phyloP scores from a whole-genome alignment of 2,329 filamentous ascomycete genomes.

The Graphilbum sp. region DNA sequence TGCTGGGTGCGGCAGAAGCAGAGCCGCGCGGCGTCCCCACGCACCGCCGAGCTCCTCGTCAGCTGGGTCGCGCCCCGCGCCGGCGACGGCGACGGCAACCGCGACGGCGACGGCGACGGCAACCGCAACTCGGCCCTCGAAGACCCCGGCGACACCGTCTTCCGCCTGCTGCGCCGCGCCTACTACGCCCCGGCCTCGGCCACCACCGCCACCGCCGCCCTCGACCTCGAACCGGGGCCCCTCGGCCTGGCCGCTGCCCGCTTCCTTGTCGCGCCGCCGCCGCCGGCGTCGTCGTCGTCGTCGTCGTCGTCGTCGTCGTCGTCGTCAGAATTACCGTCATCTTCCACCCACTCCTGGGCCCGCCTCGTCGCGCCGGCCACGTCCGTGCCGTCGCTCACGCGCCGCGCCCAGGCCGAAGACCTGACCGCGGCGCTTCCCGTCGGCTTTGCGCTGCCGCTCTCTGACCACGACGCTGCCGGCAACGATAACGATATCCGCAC shows the following conservation, averaged over 20 bases:
- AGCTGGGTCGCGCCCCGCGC: constrained; percentile 5
- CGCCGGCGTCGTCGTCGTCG: no score
- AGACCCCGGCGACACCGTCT: constrained; percentile 25
- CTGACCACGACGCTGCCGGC: not conserved
- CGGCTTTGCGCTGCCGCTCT: not conserved
- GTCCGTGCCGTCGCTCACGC: constrained; percentile 8
- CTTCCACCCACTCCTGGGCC: constrained; percentile 9
- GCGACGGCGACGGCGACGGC: constrained; percentile 3
- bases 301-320: no score
- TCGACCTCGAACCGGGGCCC: not conserved
- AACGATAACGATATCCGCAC: not conserved
- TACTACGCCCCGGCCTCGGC: not conserved
- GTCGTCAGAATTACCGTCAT: no score
- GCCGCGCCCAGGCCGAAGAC: not conserved
- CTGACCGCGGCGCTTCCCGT: not conserved
- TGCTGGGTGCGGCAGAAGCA: constrained; percentile 19
- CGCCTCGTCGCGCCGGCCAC: not conserved
- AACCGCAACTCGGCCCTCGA: constrained; percentile 12
- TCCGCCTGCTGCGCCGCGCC: constrained; percentile 26
- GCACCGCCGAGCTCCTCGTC: constrained; percentile 1
- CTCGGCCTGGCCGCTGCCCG: constrained; percentile 10
- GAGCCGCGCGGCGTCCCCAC: constrained; percentile 7
- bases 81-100: not conserved
- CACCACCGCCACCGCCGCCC: not conserved
- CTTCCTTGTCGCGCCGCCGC: constrained; percentile 17